Conservation (phyloP, 345 rosid genomes). For the Citrus glauca region DNA sequence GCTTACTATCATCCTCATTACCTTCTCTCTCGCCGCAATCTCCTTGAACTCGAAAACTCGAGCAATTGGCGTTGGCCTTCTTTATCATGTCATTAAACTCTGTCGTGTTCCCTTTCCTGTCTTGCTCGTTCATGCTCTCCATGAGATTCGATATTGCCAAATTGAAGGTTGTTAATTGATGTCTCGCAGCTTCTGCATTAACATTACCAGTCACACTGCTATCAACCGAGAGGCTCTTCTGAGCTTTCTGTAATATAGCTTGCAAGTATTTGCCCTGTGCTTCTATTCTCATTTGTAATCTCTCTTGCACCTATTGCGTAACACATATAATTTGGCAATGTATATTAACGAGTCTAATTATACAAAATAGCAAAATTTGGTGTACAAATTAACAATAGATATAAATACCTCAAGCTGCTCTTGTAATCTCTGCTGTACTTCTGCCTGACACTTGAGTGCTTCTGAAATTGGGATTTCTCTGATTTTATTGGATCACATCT, state of each 20-base stretch:
- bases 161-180: constrained; percentile 41
- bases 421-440: constrained; percentile 53
- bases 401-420: constrained; percentile 68
- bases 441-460: constrained; percentile 42
- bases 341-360: neutral
- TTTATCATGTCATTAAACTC: constrained; percentile 15
- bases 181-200: constrained; percentile 26
- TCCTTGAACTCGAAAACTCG: constrained; percentile 22
- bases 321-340: neutral
- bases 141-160: constrained; percentile 40
- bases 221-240: constrained; percentile 40
- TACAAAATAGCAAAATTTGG: neutral
- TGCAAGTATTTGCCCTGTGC: constrained; percentile 83
- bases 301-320: constrained; percentile 54
- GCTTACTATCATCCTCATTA: constrained; percentile 20
- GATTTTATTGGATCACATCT: constrained; percentile 3
- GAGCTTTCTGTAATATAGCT: constrained; percentile 71
- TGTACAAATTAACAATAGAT: neutral
- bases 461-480: constrained; percentile 53
- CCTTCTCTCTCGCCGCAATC: constrained; percentile 14
- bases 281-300: constrained; percentile 80
- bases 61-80: constrained; percentile 3
- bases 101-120: constrained; percentile 18
- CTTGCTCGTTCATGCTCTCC: constrained; percentile 25
- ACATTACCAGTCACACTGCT: constrained; percentile 10